Conservation (phyloP, 345 rosid species). For the Mangifera indica region DNA sequence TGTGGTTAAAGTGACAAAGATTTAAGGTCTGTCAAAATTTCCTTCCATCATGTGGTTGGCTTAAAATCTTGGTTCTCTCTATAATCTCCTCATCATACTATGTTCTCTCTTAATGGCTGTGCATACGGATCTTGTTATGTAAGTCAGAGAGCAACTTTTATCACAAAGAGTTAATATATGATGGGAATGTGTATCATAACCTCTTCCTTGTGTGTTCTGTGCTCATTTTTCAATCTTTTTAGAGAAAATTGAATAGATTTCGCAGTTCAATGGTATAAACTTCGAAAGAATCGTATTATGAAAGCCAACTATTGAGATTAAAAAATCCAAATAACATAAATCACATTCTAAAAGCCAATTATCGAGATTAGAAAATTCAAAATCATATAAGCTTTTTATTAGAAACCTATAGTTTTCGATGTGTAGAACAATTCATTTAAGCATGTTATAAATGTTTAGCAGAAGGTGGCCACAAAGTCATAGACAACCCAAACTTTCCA, state of each 20-base stretch:
- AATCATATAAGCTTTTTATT: too few species aligned
- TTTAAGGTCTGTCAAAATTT: slow-evolving; percentile 27
- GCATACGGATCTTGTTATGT: slow-evolving; percentile 22
- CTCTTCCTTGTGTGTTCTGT: too few species aligned
- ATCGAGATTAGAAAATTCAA: too few species aligned
- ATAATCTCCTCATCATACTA: slow-evolving; percentile 9
- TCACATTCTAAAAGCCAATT: too few species aligned
- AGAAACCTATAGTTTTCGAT: too few species aligned
- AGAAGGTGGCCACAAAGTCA: neutral
- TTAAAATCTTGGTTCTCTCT: slow-evolving; percentile 11
- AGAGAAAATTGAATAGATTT: neutral
- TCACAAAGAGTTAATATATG: slow-evolving; percentile 30
- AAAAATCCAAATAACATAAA: too few species aligned
- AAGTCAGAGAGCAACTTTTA: slow-evolving; percentile 29
- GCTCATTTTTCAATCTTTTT: neutral
- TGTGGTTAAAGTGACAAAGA: slow-evolving; percentile 30
- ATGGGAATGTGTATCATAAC: slow-evolving; percentile 30
- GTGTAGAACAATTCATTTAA: too few species aligned
- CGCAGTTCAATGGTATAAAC: too few species aligned
- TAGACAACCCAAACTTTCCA: neutral
- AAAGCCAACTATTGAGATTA: too few species aligned
- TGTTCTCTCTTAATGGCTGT: slow-evolving; percentile 24
- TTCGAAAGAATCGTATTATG: too few species aligned
- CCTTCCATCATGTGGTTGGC: slow-evolving; percentile 32
- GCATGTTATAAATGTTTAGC: neutral